Evolutionary conservation across 345 rosid genomes (phyloP).

Genomic region (Citropsis articulata): DNA sequence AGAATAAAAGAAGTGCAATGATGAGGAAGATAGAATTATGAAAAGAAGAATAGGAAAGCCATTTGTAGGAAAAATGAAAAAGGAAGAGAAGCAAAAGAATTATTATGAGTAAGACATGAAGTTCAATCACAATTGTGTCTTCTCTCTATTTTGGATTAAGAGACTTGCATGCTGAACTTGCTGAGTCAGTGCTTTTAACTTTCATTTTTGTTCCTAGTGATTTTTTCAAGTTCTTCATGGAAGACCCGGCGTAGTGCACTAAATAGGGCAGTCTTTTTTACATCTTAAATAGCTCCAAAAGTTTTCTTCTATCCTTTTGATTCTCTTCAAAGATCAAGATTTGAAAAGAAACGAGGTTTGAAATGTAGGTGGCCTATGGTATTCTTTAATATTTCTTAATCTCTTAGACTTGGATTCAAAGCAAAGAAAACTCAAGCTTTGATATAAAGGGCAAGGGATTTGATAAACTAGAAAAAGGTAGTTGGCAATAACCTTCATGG

Average conservation of each 20-base stretch:
- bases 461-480: neutral
- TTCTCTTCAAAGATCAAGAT: neutral
- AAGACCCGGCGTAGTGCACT: neutral
- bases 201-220: neutral
- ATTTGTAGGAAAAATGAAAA: neutral
- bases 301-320: neutral
- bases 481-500: neutral
- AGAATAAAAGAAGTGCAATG: neutral
- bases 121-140: neutral
- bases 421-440: neutral
- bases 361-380: neutral
- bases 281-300: neutral
- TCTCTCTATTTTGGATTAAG: neutral
- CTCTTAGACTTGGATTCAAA: neutral
- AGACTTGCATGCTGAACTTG: neutral
- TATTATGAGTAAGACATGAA: neutral
- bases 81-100: neutral
- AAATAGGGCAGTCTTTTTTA: neutral
- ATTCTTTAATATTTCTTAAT: neutral
- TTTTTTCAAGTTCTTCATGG: neutral
- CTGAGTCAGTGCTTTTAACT: neutral
- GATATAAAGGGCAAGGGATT: neutral
- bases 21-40: neutral
- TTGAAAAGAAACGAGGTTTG: neutral
- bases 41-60: neutral